These are phyloP conservation scores for Trichoderma gamsii DNA, from an alignment of 495 filamentous ascomycete genomes.

Conservation along the genomic window DNA sequence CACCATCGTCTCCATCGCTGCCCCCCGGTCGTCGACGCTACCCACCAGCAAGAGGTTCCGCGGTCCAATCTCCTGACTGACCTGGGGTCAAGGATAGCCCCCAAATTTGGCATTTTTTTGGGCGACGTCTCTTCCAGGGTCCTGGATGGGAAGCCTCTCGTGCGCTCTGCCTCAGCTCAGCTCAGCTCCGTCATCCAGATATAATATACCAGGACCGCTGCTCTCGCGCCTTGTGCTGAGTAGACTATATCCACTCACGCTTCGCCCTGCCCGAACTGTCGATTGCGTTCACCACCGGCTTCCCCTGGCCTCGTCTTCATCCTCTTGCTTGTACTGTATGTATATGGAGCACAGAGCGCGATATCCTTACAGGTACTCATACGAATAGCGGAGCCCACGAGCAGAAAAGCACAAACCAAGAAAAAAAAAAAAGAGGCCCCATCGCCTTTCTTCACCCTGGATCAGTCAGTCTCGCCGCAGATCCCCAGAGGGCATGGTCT, in stretches of 20 bases:
- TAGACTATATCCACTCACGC: conserved; percentile 4
- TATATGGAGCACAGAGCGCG: background rate
- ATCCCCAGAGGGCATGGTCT: conserved; percentile 14
- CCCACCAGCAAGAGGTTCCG: conserved; percentile 2
- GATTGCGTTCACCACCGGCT: background rate
- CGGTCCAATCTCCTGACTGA: conserved; percentile 12
- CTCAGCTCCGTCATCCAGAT: background rate
- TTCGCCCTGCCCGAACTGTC: conserved; percentile 7
- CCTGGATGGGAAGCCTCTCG: background rate
- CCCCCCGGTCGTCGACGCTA: conserved; percentile 6
- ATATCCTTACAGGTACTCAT: conserved; percentile 11
- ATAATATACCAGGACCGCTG: conserved; percentile 3
- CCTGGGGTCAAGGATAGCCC: conserved; percentile 7
- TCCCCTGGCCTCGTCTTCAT: background rate
- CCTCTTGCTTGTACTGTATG: background rate
- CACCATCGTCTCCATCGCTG: background rate
- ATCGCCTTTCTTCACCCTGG: conserved; percentile 10
- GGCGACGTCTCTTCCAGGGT: background rate
- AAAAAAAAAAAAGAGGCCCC: background rate
- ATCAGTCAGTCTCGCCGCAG: conserved; percentile 10
- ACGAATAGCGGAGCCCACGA: conserved; percentile 10
- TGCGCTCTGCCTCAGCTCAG: background rate
- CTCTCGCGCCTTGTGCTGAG: conserved; percentile 3
- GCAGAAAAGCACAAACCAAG: background rate
- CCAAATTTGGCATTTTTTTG: background rate